A percentile compares a stretch with the other conserved stretches of the same genome.
Evolutionary conservation across 2,329 filamentous ascomycete species (phyloP).

Genomic region (Fusarium sp.): DNA sequence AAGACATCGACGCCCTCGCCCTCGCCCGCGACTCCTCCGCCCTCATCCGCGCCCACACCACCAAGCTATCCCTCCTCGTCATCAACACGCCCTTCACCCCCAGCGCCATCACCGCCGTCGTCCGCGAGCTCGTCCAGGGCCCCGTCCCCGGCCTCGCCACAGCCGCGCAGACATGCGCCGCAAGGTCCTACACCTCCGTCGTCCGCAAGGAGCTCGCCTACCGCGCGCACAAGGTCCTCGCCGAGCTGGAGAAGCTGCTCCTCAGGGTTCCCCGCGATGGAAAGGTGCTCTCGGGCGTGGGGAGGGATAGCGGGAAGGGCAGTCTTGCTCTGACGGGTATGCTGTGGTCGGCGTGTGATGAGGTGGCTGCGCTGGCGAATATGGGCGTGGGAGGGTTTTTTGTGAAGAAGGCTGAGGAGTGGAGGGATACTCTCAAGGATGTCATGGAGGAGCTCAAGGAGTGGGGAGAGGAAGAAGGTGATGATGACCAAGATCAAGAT

Average conservation of each 20-base stretch:
- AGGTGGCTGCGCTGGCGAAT: conserved; percentile 70
- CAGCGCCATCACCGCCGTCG: conserved; percentile 75
- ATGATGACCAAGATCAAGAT: conserved; percentile 63
- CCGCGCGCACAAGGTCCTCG: conserved; percentile 68
- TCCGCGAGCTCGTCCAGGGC: conserved; percentile 76
- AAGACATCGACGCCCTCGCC: conserved; percentile 67
- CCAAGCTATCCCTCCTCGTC: conserved; percentile 86
- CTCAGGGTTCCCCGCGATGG: conserved; percentile 69
- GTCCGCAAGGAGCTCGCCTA: conserved; percentile 72
- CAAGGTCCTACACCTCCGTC: conserved; percentile 69
- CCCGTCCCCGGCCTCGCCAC: conserved; percentile 81
- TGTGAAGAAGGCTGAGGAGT: conserved; percentile 77
- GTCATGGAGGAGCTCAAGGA: conserved; percentile 87
- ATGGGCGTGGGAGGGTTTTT: conserved; percentile 77
- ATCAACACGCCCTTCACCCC: conserved; percentile 89
- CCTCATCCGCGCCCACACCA: conserved; percentile 83
- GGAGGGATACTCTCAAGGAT: conserved; percentile 80
- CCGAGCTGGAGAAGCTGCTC: conserved; percentile 71
- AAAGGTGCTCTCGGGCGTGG: conserved; percentile 55
- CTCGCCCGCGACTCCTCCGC: conserved; percentile 77
- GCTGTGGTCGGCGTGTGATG: conserved; percentile 86
- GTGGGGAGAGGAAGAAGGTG: conserved; percentile 81
- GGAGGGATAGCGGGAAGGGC: conserved; percentile 57
- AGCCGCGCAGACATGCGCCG: conserved; percentile 72
- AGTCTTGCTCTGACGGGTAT: conserved; percentile 76